phyloP scores from a whole-genome alignment of 1,284 basidiomycete genomes.

The Ceratobasidium sp. region DNA sequence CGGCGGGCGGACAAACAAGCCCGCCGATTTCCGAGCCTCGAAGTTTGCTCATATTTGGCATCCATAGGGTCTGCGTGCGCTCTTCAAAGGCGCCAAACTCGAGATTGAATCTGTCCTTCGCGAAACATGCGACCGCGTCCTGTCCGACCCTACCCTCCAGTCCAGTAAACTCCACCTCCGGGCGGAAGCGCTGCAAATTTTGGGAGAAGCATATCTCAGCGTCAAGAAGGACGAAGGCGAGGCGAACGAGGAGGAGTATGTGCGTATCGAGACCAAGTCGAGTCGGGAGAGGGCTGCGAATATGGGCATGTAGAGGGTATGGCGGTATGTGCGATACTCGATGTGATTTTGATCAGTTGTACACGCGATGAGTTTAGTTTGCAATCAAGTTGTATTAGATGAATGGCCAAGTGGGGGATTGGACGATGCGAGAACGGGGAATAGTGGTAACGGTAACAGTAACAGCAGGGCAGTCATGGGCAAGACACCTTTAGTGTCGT shows the following conservation, averaged over 20 bases:
- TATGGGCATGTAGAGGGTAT: constrained; percentile 4
- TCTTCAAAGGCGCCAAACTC: constrained; percentile 96
- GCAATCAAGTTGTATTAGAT: not conserved
- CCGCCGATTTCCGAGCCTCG: too few species aligned
- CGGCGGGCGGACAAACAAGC: too few species aligned
- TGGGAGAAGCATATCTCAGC: constrained; percentile 75
- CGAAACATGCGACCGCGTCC: constrained; percentile 89
- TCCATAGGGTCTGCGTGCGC: constrained; percentile 69
- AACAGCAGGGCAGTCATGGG: not conserved
- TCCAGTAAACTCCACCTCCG: constrained; percentile 54
- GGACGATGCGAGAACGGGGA: too few species aligned
- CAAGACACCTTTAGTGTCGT: too few species aligned
- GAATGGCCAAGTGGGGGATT: too few species aligned
- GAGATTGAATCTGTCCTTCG: constrained; percentile 94
- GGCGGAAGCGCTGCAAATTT: constrained; percentile 81
- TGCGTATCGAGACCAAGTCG: constrained; percentile 73
- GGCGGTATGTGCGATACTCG: not conserved
- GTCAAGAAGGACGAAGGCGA: constrained; percentile 66
- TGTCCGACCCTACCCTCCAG: constrained; percentile 55
- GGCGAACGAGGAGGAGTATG: constrained; percentile 76
- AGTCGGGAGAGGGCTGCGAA: constrained; percentile 51
- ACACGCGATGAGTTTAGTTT: too few species aligned
- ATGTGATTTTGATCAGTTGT: too few species aligned
- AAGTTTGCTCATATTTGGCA: not conserved
- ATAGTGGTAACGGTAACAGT: not conserved